Base-by-base conservation (phyloP, 1,284 basidiomycete species). In the Mrakiaceae sp. region DNA sequence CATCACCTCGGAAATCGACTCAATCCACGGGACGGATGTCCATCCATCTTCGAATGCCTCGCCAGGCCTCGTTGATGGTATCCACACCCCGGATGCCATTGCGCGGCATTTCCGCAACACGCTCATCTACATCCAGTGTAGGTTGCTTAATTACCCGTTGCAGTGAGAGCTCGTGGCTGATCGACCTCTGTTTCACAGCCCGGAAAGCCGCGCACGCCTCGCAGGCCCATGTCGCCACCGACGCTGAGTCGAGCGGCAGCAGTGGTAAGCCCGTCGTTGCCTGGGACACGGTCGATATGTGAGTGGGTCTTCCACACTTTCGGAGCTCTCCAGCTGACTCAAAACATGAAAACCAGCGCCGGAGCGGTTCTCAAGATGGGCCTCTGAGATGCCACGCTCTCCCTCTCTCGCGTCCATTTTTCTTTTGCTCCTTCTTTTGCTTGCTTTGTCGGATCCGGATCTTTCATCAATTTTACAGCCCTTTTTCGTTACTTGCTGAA, bases 51-150 rank as follows among this genome's bases (percentile, higher is more conserved):
- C 88, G 67, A 83, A 87, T 59, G 85, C 83, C 52, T 87, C 83
- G 58, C 86, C 83, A 44, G 91, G 90, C 12, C 81, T 94, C 27
- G 83, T 96, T 66, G 93, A 97, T 72, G 90, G 90, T 8, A 86
- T 91, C 0, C 87, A 91, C 69, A 87, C 88, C 3, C 89, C 90
- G 6, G 93, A 97, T 57, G 90, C 91, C 83, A 94, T 96, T 46
- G 72, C 74, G 56, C 74, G 71, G 66, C 95, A 98, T 78, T 98
- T 98, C 81, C 82, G 85, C 64, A 94, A 93, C 76, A 92, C 92
- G 16, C 77, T 98, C 60, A 74, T 79, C 47, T 88, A 94, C 75
- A 94, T 98, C 67, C 84, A 72, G 46, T 66, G 65, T 66, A 39
- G n/a, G 65, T 48, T 12, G 3, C 39, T n/a, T 43, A 2, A 40